Percentiles rank a stretch among this genome's conserved stretches.
These are phyloP conservation scores for Diutina siamensis DNA, from an alignment of 1,139 yeast species.

Conservation along the genomic window DNA sequence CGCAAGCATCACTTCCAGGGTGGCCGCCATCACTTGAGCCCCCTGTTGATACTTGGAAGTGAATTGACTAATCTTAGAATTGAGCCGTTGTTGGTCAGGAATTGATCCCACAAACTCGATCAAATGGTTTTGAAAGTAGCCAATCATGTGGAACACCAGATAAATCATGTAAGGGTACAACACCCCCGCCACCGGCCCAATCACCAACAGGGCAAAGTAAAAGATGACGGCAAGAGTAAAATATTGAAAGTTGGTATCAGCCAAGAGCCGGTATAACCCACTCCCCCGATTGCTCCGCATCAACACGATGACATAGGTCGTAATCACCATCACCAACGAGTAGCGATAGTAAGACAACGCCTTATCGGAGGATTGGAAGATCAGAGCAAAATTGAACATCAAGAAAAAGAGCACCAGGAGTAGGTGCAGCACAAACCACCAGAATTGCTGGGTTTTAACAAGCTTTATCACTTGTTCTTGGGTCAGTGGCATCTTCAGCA, in stretches of 20 bases:
- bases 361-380: background rate
- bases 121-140: background rate
- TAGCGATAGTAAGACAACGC: background rate
- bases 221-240: background rate
- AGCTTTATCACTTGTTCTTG: background rate
- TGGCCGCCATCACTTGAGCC: conserved; percentile 37
- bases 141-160: conserved; percentile 1
- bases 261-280: background rate
- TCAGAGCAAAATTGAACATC: background rate
- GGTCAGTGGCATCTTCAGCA: background rate
- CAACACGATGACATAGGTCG: background rate
- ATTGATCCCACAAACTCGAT: background rate
- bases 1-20: conserved; percentile 27
- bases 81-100: conserved; percentile 7
- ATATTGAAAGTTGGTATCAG: conserved; percentile 2
- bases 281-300: background rate
- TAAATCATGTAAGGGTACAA: background rate
- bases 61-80: conserved; percentile 20
- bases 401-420: background rate
- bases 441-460: conserved; percentile 3
- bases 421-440: conserved; percentile 5
- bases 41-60: conserved; percentile 31
- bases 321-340: conserved; percentile 3
- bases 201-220: background rate
- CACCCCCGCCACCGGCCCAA: background rate